Base-by-base conservation (phyloP, 163 green algal genomes). In the Chlamydomonas reinhardtii region DNA sequence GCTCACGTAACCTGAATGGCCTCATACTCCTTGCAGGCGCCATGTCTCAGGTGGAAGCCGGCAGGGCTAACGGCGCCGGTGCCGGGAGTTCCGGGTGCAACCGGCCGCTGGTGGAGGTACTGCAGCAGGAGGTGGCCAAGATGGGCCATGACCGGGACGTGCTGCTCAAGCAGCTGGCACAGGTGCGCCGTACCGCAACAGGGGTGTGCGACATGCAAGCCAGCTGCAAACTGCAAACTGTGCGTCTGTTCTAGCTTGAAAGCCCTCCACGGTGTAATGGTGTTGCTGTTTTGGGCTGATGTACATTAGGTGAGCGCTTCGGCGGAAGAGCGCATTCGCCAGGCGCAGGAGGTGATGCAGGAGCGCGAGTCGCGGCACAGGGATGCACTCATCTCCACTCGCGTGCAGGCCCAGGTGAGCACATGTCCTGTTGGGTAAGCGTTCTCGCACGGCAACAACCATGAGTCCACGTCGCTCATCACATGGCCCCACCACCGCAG, bases 141-240 rank as follows among this genome's bases (percentile, higher is more conserved):
- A 27, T 79, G 80, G 80, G 35, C 1, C 34, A 56, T 8, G 80
- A 86, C 80, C 80, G 80, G 70, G 66, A 86, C 19, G 64, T 79
- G 70, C 69, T 86, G 34, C 80, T 86, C 56, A 27, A 65, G 54
- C 80, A 79, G 70, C 70, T 86, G 25, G 56, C 70, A 9, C 54
- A 86, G 80, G 70, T 86, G 69, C 12, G 68, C 48, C 14, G 48
- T 19, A 56, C 12, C 6, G n/a, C n/a, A n/a, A n/a, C n/a, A n/a
- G n/a, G n/a, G n/a, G n/a, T 48, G 5, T 48, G 8, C 5, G 39
- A 48, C 39, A 48, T 48, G 48, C 12, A 56, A 1, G 17, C 48
- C 17, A 56, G 48, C 9, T 56, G 48, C 48, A 56, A n/a, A n/a
- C n/a, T n/a, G n/a, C 39, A 48, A 48, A 48, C 8, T 48, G 8